phyloP scores from a whole-genome alignment of 148 eudicot genomes.

The Rheum nobile region DNA sequence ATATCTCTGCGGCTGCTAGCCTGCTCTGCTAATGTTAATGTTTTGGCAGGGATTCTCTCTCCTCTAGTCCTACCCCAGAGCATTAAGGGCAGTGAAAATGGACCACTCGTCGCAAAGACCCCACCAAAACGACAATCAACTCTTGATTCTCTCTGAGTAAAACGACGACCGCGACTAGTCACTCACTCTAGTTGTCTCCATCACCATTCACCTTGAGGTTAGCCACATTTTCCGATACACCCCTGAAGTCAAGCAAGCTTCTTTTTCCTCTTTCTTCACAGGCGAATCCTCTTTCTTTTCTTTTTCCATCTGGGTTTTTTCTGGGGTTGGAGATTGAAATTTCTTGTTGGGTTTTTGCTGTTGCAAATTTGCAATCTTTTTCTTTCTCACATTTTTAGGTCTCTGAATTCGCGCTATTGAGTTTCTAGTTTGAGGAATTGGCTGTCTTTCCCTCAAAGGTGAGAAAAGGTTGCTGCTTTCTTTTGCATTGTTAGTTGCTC shows the following conservation, averaged over 20 bases:
- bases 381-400: not conserved
- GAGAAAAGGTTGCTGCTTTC: not conserved
- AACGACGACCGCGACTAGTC: slow-evolving; percentile 4
- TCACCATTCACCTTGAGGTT: slow-evolving; percentile 6
- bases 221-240: slow-evolving; percentile 1
- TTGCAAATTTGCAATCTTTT: not conserved
- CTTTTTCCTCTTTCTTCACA: not conserved
- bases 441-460: not conserved
- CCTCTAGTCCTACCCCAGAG: too few species aligned
- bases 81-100: not conserved
- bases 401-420: not conserved
- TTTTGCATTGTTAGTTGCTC: not conserved
- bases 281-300: not conserved
- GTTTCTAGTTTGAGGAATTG: not conserved
- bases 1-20: not conserved
- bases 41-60: not conserved
- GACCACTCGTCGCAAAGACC: slow-evolving; percentile 4
- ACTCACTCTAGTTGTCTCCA: not conserved
- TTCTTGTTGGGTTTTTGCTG: not conserved
- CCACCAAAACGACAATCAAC: slow-evolving; percentile 4
- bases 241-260: not conserved
- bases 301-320: not conserved
- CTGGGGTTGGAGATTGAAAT: not conserved
- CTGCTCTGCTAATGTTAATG: not conserved
- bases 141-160: not conserved